These are phyloP conservation scores for Multifurca ochricompacta DNA, from an alignment of 768 basidiomycete species.

Conservation along the genomic window DNA sequence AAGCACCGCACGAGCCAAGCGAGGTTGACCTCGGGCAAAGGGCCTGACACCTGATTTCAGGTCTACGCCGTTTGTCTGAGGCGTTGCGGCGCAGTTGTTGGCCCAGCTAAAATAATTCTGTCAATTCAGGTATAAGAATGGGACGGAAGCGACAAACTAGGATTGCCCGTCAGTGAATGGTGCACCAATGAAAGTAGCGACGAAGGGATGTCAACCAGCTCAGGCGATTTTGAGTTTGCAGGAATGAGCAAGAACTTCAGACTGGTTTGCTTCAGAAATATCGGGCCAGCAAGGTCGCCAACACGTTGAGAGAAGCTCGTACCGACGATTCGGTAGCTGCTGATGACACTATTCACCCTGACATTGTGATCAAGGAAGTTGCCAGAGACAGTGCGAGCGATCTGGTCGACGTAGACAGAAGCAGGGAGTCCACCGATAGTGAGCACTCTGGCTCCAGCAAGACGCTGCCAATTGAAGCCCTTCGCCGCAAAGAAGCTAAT, in stretches of 20 bases:
- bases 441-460: slow-evolving; percentile 52
- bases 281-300: slow-evolving; percentile 48
- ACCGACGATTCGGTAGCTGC: slow-evolving; percentile 40
- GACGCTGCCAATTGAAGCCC: slow-evolving; percentile 49
- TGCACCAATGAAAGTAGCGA: slow-evolving; percentile 39
- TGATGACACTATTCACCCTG: slow-evolving; percentile 55
- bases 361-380: slow-evolving; percentile 59
- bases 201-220: slow-evolving; percentile 47
- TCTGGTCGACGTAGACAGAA: slow-evolving; percentile 46
- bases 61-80: slow-evolving; percentile 45
- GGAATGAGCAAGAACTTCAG: slow-evolving; percentile 42
- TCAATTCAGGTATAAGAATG: not conserved
- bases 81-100: slow-evolving; percentile 48
- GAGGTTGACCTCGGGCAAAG: slow-evolving; percentile 23
- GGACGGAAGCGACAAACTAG: slow-evolving; percentile 35
- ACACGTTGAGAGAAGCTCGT: slow-evolving; percentile 49
- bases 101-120: slow-evolving; percentile 38
- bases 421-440: slow-evolving; percentile 46
- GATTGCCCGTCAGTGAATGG: slow-evolving; percentile 44
- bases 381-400: slow-evolving; percentile 52
- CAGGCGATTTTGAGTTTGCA: slow-evolving; percentile 38
- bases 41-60: slow-evolving; percentile 23
- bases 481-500: slow-evolving; percentile 36
- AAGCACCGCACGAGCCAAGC: slow-evolving; percentile 22
- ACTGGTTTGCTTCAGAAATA: slow-evolving; percentile 38